Conservation (phyloP, 768 basidiomycete species). For the Gautieria morchelliformis region DNA sequence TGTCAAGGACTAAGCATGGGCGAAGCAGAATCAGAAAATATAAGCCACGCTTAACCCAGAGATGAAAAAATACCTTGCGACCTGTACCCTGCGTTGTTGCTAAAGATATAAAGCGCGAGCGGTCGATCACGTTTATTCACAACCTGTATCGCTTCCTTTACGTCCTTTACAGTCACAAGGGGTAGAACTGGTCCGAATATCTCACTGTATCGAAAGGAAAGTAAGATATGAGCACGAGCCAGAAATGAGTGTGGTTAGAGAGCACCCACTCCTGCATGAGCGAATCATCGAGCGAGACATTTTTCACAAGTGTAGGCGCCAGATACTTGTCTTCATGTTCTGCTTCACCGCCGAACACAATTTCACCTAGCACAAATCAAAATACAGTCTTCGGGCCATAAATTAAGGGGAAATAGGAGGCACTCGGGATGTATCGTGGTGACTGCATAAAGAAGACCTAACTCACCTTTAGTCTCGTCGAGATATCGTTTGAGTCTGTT, state of each 20-base stretch:
- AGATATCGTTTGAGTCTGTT: slow-evolving; percentile 49
- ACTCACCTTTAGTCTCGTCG: slow-evolving; percentile 53
- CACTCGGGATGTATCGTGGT: background rate
- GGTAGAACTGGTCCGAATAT: slow-evolving; percentile 29
- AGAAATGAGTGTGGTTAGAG: background rate
- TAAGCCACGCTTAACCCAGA: background rate
- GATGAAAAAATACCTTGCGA: slow-evolving; percentile 13
- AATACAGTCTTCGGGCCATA: slow-evolving; percentile 8
- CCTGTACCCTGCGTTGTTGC: slow-evolving; percentile 11
- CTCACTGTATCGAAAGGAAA: slow-evolving; percentile 13
- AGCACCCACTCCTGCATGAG: slow-evolving; percentile 22
- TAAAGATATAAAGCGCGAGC: slow-evolving; percentile 23
- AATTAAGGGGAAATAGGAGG: background rate
- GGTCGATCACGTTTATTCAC: slow-evolving; percentile 16
- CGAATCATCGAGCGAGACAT: slow-evolving; percentile 21
- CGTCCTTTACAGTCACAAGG: slow-evolving; percentile 19
- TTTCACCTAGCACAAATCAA: slow-evolving; percentile 13
- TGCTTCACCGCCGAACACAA: slow-evolving; percentile 22
- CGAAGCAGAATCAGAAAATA: background rate
- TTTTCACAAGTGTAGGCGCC: slow-evolving; percentile 22
- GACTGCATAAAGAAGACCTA: background rate
- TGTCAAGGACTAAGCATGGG: slow-evolving; percentile 34
- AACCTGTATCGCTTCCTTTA: slow-evolving; percentile 18
- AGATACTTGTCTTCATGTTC: slow-evolving; percentile 16
- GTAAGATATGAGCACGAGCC: background rate